Evolutionary conservation across 371 early-diverging fungal genomes (phyloP).

Genomic region (Mucor lusitanicus): DNA sequence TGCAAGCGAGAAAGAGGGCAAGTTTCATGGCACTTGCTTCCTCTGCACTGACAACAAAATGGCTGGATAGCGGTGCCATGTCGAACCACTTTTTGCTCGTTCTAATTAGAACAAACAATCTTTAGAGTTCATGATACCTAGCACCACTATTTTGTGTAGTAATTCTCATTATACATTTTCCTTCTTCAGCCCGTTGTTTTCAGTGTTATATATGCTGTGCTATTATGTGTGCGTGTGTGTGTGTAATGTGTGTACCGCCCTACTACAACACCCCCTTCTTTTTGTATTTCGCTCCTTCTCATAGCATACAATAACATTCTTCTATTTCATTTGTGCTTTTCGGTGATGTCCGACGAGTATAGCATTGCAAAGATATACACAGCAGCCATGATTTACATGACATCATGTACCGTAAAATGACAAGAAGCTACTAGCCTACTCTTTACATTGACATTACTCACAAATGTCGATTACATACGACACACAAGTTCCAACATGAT

Average conservation of each 20-base stretch:
- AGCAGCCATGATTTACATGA: conserved; percentile 2
- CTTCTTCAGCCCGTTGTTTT: conserved; percentile 1
- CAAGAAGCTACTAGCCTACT: neutral
- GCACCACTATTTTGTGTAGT: neutral
- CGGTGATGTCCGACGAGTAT: neutral
- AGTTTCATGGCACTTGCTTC: neutral
- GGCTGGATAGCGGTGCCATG: neutral
- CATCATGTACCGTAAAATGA: neutral
- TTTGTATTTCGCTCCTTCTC: neutral
- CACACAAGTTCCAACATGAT: neutral
- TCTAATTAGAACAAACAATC: neutral
- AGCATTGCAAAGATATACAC: too few species aligned
- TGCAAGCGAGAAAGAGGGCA: neutral
- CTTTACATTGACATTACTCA: neutral
- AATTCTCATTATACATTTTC: neutral
- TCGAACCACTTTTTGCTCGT: neutral
- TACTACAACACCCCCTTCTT: neutral
- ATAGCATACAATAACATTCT: conserved; percentile 1
- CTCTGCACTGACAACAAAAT: neutral
- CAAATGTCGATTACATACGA: neutral
- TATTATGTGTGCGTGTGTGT: neutral
- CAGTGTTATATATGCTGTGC: neutral
- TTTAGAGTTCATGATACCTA: neutral
- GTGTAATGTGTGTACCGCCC: neutral
- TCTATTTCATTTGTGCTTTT: neutral